Evolutionary conservation across 2,329 filamentous ascomycete species (phyloP).

Genomic region (Ophiostoma sp.): DNA sequence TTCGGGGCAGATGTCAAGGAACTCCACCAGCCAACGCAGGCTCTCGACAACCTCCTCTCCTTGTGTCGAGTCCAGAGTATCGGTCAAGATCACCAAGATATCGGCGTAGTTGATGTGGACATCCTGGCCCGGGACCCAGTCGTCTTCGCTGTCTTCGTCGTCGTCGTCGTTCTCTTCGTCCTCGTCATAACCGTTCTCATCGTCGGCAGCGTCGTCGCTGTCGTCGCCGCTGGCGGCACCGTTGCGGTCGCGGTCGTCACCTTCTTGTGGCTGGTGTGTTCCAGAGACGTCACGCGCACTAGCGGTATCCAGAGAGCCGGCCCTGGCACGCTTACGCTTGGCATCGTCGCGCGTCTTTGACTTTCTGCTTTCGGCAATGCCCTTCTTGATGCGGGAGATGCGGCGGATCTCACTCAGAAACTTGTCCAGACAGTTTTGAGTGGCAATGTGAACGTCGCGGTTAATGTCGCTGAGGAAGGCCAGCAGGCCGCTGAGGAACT

Average conservation of each 20-base stretch:
- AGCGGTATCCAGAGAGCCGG: slow-evolving; percentile 61
- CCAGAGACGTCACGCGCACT: slow-evolving; percentile 55
- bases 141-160: slow-evolving; percentile 67
- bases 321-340: slow-evolving; percentile 56
- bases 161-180: slow-evolving; percentile 54
- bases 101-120: slow-evolving; percentile 89
- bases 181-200: slow-evolving; percentile 56
- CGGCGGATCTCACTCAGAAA: slow-evolving; percentile 92
- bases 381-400: slow-evolving; percentile 87
- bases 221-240: slow-evolving; percentile 65
- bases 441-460: slow-evolving; percentile 88
- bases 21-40: slow-evolving; percentile 89
- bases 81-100: slow-evolving; percentile 85
- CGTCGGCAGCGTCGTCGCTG: slow-evolving; percentile 85
- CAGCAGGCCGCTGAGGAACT: slow-evolving; percentile 82
- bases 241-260: slow-evolving; percentile 50
- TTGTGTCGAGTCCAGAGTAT: slow-evolving; percentile 76
- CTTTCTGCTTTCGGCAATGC: slow-evolving; percentile 79
- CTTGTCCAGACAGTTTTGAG: slow-evolving; percentile 79
- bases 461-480: slow-evolving; percentile 91
- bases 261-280: neutral
- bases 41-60: slow-evolving; percentile 86
- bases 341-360: slow-evolving; percentile 53
- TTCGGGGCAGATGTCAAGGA: slow-evolving; percentile 94
- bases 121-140: slow-evolving; percentile 97